Conservation (phyloP, 805 yeast genomes). For the Pichia insulana region DNA sequence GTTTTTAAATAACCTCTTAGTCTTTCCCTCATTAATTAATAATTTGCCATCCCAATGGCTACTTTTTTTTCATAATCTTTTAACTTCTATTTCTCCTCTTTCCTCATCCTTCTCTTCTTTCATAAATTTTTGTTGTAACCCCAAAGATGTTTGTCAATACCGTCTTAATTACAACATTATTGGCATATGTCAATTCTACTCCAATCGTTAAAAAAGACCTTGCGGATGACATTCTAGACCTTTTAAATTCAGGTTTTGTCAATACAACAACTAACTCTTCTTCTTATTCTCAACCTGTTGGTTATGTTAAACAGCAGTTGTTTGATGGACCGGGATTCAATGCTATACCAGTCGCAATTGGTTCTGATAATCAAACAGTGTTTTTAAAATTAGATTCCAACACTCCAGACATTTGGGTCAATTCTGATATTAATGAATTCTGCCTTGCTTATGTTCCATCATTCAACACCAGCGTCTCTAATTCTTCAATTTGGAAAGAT, state of each 20-base stretch:
- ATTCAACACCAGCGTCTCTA: not conserved
- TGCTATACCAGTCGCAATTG: slow-evolving; percentile 36
- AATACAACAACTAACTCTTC: not conserved
- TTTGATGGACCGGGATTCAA: slow-evolving; percentile 16
- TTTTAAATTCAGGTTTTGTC: not conserved
- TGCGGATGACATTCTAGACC: not conserved
- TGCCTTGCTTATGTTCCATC: slow-evolving; percentile 11
- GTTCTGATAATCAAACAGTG: slow-evolving; percentile 44
- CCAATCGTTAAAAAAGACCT: slow-evolving; percentile 1
- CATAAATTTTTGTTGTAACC: not conserved
- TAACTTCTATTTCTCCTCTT: too few species aligned
- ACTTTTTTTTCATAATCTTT: not conserved
- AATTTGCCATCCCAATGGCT: slow-evolving; percentile 11
- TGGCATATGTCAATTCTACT: slow-evolving; percentile 2
- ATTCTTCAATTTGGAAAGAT: slow-evolving; percentile 3
- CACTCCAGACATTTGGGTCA: slow-evolving; percentile 58
- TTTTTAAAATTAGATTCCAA: slow-evolving; percentile 56
- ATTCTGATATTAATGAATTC: slow-evolving; percentile 14
- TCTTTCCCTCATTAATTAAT: too few species aligned
- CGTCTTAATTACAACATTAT: not conserved
- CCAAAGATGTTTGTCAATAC: slow-evolving; percentile 7
- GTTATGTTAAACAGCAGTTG: slow-evolving; percentile 1
- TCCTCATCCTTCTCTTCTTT: not conserved
- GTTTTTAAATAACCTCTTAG: too few species aligned
- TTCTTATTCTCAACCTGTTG: not conserved